These are phyloP conservation scores for Alternaria sp. DNA, from an alignment of 2,329 filamentous ascomycete species.

Conservation along the genomic window DNA sequence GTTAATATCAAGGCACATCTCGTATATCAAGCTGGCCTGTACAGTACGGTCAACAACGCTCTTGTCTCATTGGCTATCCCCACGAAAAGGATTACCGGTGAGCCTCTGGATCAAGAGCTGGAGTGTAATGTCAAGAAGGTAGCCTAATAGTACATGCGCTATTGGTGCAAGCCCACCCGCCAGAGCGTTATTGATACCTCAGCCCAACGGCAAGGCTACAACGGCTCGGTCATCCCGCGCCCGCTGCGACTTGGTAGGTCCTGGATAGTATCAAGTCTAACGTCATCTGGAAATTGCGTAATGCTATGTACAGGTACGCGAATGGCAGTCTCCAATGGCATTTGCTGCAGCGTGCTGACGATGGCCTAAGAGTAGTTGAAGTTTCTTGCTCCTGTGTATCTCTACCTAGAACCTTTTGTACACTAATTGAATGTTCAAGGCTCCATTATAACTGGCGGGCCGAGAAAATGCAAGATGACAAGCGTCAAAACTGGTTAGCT, in stretches of 20 bases:
- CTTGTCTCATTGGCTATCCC: neutral
- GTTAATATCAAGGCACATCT: neutral
- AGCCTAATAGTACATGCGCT: constrained; percentile 7
- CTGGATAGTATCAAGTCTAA: too few species aligned
- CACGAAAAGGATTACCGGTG: neutral
- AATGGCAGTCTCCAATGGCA: neutral
- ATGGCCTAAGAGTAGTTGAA: neutral
- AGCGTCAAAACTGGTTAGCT: neutral
- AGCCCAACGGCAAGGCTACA: constrained; percentile 24
- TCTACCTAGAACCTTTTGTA: neutral
- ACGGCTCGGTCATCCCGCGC: constrained; percentile 29
- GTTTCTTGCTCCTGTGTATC: neutral
- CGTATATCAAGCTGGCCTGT: neutral
- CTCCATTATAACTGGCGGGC: neutral
- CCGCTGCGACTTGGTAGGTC: constrained; percentile 7
- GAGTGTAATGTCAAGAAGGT: constrained; percentile 11
- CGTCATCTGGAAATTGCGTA: neutral
- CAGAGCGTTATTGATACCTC: constrained; percentile 16
- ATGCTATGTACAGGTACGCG: neutral
- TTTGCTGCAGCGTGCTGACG: neutral
- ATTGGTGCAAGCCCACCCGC: constrained; percentile 2
- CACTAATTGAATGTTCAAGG: neutral
- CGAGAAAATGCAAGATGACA: neutral
- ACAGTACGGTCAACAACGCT: neutral
- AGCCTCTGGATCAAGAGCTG: neutral